A percentile compares a stretch with the other conserved stretches of the same genome.
Evolutionary conservation across 805 yeast genomes (phyloP).

Genomic region (Yamadazyma ubonensis): DNA sequence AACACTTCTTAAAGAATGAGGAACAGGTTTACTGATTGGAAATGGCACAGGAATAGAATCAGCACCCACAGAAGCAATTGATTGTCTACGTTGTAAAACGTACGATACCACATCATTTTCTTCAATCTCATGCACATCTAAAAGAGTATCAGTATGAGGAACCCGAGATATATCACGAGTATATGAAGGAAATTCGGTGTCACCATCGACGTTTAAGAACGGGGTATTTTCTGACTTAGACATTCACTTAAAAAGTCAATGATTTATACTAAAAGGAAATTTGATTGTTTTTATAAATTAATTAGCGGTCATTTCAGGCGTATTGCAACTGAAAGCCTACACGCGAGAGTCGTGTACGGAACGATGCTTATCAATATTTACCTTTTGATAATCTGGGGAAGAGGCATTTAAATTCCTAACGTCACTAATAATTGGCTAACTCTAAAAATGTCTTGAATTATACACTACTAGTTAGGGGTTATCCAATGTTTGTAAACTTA

Average conservation of each 20-base stretch:
- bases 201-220: slow-evolving; percentile 12
- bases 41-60: slow-evolving; percentile 16
- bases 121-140: slow-evolving; percentile 20
- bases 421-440: too few species aligned
- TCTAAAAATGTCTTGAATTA: too few species aligned
- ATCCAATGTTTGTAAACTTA: too few species aligned
- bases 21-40: not conserved
- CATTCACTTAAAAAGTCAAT: slow-evolving; percentile 2
- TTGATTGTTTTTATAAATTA: not conserved
- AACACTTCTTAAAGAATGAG: slow-evolving; percentile 18
- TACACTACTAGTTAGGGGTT: too few species aligned
- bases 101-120: slow-evolving; percentile 39
- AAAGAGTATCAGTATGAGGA: slow-evolving; percentile 5
- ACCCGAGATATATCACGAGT: slow-evolving; percentile 10
- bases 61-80: slow-evolving; percentile 35
- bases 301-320: slow-evolving; percentile 1
- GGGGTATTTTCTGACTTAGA: slow-evolving; percentile 17
- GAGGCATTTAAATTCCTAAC: too few species aligned
- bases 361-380: slow-evolving; percentile 3
- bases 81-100: slow-evolving; percentile 39
- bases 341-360: not conserved
- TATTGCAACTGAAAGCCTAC: not conserved
- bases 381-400: not conserved
- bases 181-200: slow-evolving; percentile 2
- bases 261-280: not conserved